A percentile compares a stretch with the other conserved stretches of the same genome.
These are phyloP conservation scores for Blastocrithidia nonstop DNA, from an alignment of 208 protist species.

Conservation along the genomic window DNA sequence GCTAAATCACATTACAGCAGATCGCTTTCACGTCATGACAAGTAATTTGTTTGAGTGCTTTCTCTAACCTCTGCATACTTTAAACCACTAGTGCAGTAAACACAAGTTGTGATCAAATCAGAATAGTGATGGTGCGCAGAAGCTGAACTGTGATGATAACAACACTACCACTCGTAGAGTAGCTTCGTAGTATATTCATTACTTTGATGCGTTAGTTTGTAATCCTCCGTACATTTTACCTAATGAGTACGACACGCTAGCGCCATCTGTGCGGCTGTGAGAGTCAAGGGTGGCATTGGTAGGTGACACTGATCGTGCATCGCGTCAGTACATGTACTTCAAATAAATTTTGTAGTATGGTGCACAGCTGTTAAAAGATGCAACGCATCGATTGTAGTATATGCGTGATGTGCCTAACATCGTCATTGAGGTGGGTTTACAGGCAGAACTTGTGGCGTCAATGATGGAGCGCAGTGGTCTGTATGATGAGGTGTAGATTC, in stretches of 20 bases:
- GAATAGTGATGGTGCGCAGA: not conserved
- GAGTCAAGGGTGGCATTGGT: slow-evolving; percentile 75
- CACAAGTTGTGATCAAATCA: not conserved
- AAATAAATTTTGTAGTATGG: slow-evolving; percentile 70
- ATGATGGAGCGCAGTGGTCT: slow-evolving; percentile 51
- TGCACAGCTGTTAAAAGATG: slow-evolving; percentile 30
- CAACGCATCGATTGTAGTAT: slow-evolving; percentile 9
- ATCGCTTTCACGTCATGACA: slow-evolving; percentile 28
- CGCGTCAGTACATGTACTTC: slow-evolving; percentile 71
- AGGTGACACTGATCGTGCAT: slow-evolving; percentile 45
- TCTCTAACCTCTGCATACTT: too few species aligned
- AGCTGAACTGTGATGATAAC: not conserved
- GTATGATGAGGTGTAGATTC: slow-evolving; percentile 49
- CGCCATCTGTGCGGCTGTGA: slow-evolving; percentile 44
- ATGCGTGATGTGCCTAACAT: slow-evolving; percentile 41
- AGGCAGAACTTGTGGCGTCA: slow-evolving; percentile 54
- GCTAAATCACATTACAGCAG: slow-evolving; percentile 29
- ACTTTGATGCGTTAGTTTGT: slow-evolving; percentile 69
- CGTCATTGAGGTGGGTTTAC: slow-evolving; percentile 59
- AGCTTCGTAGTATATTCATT: slow-evolving; percentile 7
- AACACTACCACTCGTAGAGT: not conserved
- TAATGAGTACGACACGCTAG: slow-evolving; percentile 53
- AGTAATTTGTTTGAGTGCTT: slow-evolving; percentile 75
- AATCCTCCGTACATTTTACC: slow-evolving; percentile 80
- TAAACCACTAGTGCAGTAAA: too few species aligned